Percentiles rank a stretch among this genome's conserved stretches.
These are phyloP conservation scores for Suillus alpinus DNA, from an alignment of 768 basidiomycete species.

Conservation along the genomic window DNA sequence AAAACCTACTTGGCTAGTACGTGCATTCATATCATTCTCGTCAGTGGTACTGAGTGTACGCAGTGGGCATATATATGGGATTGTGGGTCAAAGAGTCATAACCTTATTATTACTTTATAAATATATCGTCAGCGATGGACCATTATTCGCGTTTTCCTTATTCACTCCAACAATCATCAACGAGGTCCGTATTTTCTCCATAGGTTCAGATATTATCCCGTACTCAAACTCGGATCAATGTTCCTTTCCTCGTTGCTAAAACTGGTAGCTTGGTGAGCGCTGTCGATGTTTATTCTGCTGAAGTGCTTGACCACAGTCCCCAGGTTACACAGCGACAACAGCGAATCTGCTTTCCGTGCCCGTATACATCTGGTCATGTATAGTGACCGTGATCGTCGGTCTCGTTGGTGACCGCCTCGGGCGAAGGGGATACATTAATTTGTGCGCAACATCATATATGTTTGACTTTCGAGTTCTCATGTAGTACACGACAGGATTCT, in stretches of 20 bases:
- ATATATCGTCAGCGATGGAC: constrained; percentile 40
- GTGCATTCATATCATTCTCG: constrained; percentile 18
- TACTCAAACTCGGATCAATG: not conserved
- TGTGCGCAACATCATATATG: constrained; percentile 39
- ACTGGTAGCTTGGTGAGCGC: not conserved
- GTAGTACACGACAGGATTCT: constrained; percentile 8
- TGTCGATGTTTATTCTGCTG: not conserved
- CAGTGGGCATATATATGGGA: constrained; percentile 72
- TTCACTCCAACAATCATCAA: constrained; percentile 45
- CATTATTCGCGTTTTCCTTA: constrained; percentile 52
- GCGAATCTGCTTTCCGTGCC: constrained; percentile 78
- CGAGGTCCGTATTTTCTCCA: constrained; percentile 39
- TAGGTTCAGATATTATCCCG: not conserved
- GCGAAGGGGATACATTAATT: constrained; percentile 56
- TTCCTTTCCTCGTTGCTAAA: too few relatives aligned
- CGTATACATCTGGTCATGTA: constrained; percentile 71
- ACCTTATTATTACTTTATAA: not conserved
- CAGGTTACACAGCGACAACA: constrained; percentile 59
- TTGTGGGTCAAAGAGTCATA: constrained; percentile 44
- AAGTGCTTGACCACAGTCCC: not conserved
- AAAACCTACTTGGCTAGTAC: constrained; percentile 72
- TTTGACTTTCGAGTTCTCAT: not conserved
- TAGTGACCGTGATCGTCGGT: constrained; percentile 62
- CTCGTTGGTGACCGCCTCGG: constrained; percentile 59
- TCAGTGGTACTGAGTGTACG: constrained; percentile 1